Evolutionary conservation across 2,329 filamentous ascomycete genomes (phyloP), one percentile per base, ranked within the genome.

Genomic region (Elsinoe fawcettii): DNA sequence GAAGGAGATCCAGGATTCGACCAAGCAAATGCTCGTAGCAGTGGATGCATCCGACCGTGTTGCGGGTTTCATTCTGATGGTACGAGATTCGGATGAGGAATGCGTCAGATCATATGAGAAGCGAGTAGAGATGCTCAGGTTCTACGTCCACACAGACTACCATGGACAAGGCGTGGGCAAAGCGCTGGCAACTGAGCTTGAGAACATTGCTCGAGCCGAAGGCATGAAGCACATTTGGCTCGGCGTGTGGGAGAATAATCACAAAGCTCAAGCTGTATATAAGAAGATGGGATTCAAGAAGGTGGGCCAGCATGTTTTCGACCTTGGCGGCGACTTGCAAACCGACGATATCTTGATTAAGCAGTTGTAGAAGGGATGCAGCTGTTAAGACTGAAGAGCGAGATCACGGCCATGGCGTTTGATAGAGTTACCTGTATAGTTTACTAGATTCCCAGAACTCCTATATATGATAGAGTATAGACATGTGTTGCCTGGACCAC

Each of bases 231-330:
- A 71, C 23, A 65, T 77, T 16, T 78, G 75, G 75, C 62, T 78
- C 8, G 75, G 75, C 0, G 75, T 77, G 8, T 78, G 75, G 75
- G 73, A 78, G 53, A 72, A 76, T 60, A 78, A 77, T 55, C 34
- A 56, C 1, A 67, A 62, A 27, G 74, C 75, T 0, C 66, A 69
- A 22, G 67, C 58, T 32, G 66, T 73, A 3, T 78, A 78, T 62
- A 66, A 66, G 58, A 71, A 67, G 62, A 67, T 70, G 62, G 76
- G 75, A 0, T 78, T 73, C 57, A 59, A 56, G 14, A 63, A 62
- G 20, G 68, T 75, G 0, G 76, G 76, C 0, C 36, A 65, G 8
- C 74, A 77, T 60, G 69, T 72, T 7, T 78, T 77, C 61, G 66
- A 64, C 0, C 64, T 77, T 43, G 76, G 75, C 0, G 63, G 60